Percentiles rank a stretch among this genome's conserved stretches.
Evolutionary conservation across 805 yeast genomes (phyloP).

Genomic region (Ogataea trehaloabstinens): DNA sequence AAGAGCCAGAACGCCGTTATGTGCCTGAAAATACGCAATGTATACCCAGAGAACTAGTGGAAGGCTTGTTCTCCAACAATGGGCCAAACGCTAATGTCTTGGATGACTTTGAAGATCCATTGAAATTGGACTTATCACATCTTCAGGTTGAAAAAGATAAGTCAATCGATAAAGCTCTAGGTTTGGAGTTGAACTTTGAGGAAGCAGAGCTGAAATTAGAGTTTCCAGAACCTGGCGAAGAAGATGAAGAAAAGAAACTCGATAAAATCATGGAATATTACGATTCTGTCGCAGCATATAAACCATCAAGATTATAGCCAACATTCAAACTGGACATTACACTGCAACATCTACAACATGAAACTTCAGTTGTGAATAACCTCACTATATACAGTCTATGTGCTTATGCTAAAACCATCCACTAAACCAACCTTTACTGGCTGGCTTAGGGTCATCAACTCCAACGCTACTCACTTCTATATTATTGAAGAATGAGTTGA

Average conservation of each 20-base stretch:
- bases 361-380: neutral
- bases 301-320: conserved; percentile 21
- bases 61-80: conserved; percentile 23
- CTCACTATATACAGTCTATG: conserved; percentile 1
- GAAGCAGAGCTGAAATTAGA: conserved; percentile 18
- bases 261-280: conserved; percentile 20
- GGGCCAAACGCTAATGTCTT: conserved; percentile 4
- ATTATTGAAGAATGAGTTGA: conserved; percentile 27
- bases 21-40: conserved; percentile 46
- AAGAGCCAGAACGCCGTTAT: conserved; percentile 38
- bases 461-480: conserved; percentile 24
- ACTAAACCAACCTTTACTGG: conserved; percentile 26
- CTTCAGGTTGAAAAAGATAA: conserved; percentile 5
- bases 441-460: conserved; percentile 26
- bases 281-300: conserved; percentile 18
- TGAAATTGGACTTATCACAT: conserved; percentile 21
- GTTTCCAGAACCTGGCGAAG: conserved; percentile 25
- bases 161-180: conserved; percentile 6
- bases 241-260: conserved; percentile 19
- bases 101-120: conserved; percentile 21
- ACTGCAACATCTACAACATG: conserved; percentile 7
- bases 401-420: conserved; percentile 16
- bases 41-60: conserved; percentile 30
- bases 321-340: too few relatives aligned
- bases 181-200: conserved; percentile 3